Conservation (phyloP, 805 yeast genomes). For the Saccharomycopsis lassenensis region DNA sequence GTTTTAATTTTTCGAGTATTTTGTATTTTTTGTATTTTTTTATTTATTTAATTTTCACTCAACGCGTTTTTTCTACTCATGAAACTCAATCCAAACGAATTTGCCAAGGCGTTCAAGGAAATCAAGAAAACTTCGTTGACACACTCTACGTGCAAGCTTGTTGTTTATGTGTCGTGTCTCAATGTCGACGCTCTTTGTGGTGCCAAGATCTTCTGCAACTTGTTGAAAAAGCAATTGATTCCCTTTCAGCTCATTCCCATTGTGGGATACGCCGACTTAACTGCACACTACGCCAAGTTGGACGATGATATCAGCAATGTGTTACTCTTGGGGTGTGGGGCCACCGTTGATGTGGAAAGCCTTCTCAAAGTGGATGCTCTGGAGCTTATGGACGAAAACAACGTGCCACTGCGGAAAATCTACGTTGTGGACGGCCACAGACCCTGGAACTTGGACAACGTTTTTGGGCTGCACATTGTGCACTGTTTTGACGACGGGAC, state of each 20-base stretch:
- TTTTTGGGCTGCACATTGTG: constrained; percentile 72
- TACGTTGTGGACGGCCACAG: constrained; percentile 86
- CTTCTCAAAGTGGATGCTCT: constrained; percentile 55
- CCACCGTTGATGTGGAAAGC: constrained; percentile 73
- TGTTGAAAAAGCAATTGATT: constrained; percentile 70
- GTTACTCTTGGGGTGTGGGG: constrained; percentile 85
- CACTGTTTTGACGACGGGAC: constrained; percentile 83
- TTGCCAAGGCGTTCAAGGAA: constrained; percentile 53
- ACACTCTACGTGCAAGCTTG: constrained; percentile 86
- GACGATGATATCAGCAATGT: constrained; percentile 72
- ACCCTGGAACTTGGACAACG: constrained; percentile 93
- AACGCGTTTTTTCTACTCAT: constrained; percentile 28
- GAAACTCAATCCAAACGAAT: constrained; percentile 67
- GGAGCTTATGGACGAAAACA: constrained; percentile 32
- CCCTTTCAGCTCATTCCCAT: constrained; percentile 88
- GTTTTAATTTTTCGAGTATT: no score
- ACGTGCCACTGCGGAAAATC: constrained; percentile 36
- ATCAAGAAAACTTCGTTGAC: constrained; percentile 66
- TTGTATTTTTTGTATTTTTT: no score
- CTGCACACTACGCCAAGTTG: constrained; percentile 45
- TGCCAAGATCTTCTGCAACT: constrained; percentile 57
- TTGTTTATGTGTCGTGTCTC: constrained; percentile 80
- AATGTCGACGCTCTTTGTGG: constrained; percentile 90
- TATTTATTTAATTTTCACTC: no score
- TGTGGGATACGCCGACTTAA: constrained; percentile 78